phyloP scores from a whole-genome alignment of 2,329 filamentous ascomycete species.

The Curvularia hawaiiensis region DNA sequence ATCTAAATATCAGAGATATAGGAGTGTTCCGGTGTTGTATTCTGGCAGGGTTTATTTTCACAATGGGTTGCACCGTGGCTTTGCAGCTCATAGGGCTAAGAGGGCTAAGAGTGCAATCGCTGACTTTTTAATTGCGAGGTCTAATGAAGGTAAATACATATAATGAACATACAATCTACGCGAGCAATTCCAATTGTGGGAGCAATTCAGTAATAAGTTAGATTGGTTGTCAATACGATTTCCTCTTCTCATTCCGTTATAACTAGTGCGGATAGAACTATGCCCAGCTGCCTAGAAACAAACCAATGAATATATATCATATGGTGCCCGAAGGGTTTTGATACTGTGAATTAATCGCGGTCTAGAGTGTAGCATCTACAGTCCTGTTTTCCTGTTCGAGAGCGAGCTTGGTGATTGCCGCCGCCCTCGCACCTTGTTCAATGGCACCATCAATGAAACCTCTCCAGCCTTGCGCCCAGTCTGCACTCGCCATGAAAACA shows the following conservation, averaged over 20 bases:
- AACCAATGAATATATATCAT: neutral
- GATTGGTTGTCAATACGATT: neutral
- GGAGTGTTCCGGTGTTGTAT: neutral
- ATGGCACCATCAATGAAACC: constrained; percentile 1
- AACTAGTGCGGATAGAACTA: neutral
- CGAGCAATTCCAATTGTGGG: neutral
- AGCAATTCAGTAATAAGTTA: neutral
- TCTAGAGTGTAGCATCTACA: neutral
- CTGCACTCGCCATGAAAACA: neutral
- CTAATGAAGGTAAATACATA: neutral
- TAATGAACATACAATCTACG: neutral
- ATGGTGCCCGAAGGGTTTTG: neutral
- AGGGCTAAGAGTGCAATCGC: neutral
- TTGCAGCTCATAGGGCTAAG: neutral
- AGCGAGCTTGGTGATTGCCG: neutral
- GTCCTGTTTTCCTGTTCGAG: neutral
- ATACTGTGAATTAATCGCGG: neutral
- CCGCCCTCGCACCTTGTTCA: neutral
- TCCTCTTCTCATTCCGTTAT: neutral
- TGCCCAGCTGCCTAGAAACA: neutral
- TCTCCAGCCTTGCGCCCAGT: neutral
- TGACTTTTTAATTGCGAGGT: neutral
- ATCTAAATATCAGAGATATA: neutral
- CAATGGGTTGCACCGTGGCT: neutral
- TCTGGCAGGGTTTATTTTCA: neutral